phyloP scores from a whole-genome alignment of 2,329 filamentous ascomycete genomes.

The Exophiala xenobiotica region DNA sequence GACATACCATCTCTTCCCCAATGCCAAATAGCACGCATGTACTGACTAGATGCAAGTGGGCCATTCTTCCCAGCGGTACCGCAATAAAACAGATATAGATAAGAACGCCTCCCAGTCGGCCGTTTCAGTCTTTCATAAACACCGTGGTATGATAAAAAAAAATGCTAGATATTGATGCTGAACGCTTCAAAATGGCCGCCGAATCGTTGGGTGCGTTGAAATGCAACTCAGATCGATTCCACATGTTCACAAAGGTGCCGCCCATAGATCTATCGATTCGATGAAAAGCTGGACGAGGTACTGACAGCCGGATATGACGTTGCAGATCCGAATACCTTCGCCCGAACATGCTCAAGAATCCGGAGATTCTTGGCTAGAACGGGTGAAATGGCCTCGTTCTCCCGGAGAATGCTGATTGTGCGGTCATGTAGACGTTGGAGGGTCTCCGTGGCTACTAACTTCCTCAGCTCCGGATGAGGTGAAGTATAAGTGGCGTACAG shows the following conservation, averaged over 20 bases:
- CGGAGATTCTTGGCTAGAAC: conserved; percentile 71
- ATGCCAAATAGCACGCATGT: too few species aligned
- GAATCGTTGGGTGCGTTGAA: not conserved
- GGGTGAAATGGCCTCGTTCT: conserved; percentile 70
- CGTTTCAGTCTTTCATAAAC: conserved; percentile 13
- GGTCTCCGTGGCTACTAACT: conserved; percentile 56
- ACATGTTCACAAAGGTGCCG: not conserved
- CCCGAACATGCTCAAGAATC: conserved; percentile 62
- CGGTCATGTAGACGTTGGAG: conserved; percentile 64
- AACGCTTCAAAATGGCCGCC: conserved; percentile 14
- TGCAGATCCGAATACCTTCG: conserved; percentile 38
- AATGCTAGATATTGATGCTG: conserved; percentile 6
- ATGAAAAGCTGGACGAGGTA: conserved; percentile 19
- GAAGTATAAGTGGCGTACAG: conserved; percentile 78
- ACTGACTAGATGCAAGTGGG: not conserved
- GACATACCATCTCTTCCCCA: too few species aligned
- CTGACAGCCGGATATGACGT: conserved; percentile 14
- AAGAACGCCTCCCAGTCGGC: conserved; percentile 4
- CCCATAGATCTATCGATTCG: conserved; percentile 14
- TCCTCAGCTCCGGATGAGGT: conserved; percentile 50
- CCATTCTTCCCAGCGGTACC: not conserved
- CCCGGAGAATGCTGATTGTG: conserved; percentile 73
- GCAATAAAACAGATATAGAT: conserved; percentile 1
- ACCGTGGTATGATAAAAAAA: conserved; percentile 1
- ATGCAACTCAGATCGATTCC: conserved; percentile 4